A percentile compares a stretch with the other conserved stretches of the same genome.
Evolutionary conservation across 805 yeast species (phyloP).

Genomic region (Metschnikowia sp.): DNA sequence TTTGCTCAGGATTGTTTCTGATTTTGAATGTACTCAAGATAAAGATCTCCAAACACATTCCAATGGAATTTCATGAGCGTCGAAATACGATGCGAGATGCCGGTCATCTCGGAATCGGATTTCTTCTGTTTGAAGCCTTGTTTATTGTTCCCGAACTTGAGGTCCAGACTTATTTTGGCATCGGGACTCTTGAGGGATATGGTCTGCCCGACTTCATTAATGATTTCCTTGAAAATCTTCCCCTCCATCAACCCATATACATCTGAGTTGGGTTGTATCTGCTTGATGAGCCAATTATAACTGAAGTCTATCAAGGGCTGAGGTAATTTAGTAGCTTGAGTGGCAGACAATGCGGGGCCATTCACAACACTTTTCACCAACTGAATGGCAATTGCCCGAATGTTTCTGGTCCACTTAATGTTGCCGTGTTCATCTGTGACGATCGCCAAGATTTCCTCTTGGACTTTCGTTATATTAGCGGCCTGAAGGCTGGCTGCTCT

Average conservation of each 20-base stretch:
- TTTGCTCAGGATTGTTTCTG: constrained; percentile 3
- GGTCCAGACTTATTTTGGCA: constrained; percentile 2
- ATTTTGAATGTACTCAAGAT: constrained; percentile 36
- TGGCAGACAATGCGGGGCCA: constrained; percentile 12
- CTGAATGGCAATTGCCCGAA: constrained; percentile 68
- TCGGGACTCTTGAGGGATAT: not conserved
- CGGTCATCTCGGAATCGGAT: constrained; percentile 46
- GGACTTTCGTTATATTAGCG: constrained; percentile 46
- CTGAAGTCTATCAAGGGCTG: constrained; percentile 54
- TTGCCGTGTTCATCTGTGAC: constrained; percentile 84
- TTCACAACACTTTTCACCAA: constrained; percentile 42
- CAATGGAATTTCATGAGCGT: constrained; percentile 75
- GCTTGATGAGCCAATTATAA: constrained; percentile 76
- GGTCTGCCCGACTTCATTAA: constrained; percentile 27
- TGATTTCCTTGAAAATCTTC: constrained; percentile 53
- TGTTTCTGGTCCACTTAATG: constrained; percentile 86
- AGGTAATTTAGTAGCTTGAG: constrained; percentile 23
- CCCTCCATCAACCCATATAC: constrained; percentile 75
- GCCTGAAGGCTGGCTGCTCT: constrained; percentile 21
- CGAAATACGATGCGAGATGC: constrained; percentile 56
- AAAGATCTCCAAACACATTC: constrained; percentile 76
- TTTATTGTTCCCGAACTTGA: constrained; percentile 5
- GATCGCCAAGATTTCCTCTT: constrained; percentile 70
- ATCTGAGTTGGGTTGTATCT: constrained; percentile 78
- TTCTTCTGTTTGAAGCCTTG: constrained; percentile 11